Conservation (phyloP, 225 moss, liverwort and hornwort species). For the Pseudoscleropodium purum region DNA sequence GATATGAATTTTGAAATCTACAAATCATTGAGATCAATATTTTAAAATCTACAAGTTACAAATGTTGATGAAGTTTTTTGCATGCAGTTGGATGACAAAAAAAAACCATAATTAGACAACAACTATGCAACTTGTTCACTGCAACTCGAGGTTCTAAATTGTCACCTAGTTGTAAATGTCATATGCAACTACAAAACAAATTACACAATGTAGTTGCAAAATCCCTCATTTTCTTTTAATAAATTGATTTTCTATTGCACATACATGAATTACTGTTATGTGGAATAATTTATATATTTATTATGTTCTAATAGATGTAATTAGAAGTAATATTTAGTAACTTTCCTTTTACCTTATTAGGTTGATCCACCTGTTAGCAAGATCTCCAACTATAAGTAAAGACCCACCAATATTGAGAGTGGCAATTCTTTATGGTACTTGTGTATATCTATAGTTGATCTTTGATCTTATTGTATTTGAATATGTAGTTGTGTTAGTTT, state of each 20-base stretch:
- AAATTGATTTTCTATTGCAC: not conserved
- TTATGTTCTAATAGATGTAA: accelerated
- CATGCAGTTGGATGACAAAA: too few relatives aligned
- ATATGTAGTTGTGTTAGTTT: not conserved
- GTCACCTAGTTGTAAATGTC: too few relatives aligned
- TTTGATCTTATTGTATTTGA: not conserved
- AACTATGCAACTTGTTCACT: too few relatives aligned
- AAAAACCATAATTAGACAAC: too few relatives aligned
- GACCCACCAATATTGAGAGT: accelerated
- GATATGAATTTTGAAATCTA: too few relatives aligned
- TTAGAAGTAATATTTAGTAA: accelerated
- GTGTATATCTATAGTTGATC: not conserved
- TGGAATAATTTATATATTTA: not conserved
- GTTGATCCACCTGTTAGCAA: accelerated
- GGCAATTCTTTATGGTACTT: not conserved
- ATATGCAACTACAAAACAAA: too few relatives aligned
- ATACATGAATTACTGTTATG: not conserved
- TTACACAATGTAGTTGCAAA: too few relatives aligned
- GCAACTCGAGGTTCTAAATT: too few relatives aligned
- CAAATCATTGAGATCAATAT: too few relatives aligned
- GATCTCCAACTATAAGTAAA: not conserved
- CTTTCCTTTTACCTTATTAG: accelerated
- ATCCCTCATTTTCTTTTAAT: too few relatives aligned
- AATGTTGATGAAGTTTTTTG: too few relatives aligned
- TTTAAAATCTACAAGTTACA: too few relatives aligned